Evolutionary conservation across 768 basidiomycete genomes (phyloP), one percentile per base, ranked within the genome.

Genomic region (Podaxis sp.): DNA sequence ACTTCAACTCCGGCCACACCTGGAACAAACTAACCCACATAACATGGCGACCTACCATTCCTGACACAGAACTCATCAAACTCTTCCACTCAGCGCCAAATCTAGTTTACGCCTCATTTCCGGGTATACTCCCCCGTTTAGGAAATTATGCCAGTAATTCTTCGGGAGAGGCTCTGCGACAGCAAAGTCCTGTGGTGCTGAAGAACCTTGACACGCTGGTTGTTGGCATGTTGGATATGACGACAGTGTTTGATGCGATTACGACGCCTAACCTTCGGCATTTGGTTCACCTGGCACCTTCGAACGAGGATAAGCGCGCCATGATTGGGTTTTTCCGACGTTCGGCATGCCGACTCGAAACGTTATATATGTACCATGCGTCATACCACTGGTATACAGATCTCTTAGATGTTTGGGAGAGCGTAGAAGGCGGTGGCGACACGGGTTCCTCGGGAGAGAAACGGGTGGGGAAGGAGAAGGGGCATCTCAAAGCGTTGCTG

Each of bases 311-410:
- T 28, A 57, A 65, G 40, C 15, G 54, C 9, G 59, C 59, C 15
- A 36, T 65, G 46, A 30, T 60, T 36, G 42, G 17, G 11, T 57
- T 65, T 39, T 42, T 65, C 44, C 59, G 36, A 39, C 65, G 65
- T 26, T 66, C 65, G 8, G 51, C 57, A 3, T 64, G 63, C 61
- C 54, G 44, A 4, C 62, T 66, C 13, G 53, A 64, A 38, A 66
- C 63, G 30, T 39, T 66, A 26, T 60, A 64, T 52, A 24, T 66
- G n/a, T 66, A 66, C 26, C 26, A 42, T 33, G 42, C 54, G n/a
- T 39, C 59, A 4, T 52, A 53, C 22, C 11, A 48, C 26, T 9
- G 46, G 17, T 39, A 49, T 8, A 12, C 22, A 5, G 59, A 64
- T 19, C 63, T 66, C 17, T 33, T 66, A 22, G 58, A 63, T 26